Evolutionary conservation across 257 asterid species (phyloP).

Genomic region (Sherardia arvensis): DNA sequence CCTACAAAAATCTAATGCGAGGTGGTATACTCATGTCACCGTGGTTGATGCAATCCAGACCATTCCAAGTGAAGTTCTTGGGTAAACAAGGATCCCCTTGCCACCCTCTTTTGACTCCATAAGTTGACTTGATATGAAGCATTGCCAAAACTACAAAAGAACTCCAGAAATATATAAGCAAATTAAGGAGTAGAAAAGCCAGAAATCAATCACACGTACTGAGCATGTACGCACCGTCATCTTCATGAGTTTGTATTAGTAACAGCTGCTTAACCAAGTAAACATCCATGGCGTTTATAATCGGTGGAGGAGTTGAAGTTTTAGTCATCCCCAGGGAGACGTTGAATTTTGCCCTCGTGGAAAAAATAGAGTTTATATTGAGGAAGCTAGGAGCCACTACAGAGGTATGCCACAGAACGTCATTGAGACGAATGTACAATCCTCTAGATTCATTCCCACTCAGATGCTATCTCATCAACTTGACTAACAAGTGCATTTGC

Average conservation of each 20-base stretch:
- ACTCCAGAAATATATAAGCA: neutral
- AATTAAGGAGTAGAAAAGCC: neutral
- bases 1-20: conserved; percentile 26
- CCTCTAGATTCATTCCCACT: no score
- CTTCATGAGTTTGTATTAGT: conserved; percentile 22
- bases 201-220: neutral
- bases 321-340: conserved; percentile 1
- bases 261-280: conserved; percentile 14
- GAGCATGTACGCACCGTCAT: conserved; percentile 26
- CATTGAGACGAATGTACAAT: no score
- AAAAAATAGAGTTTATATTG: no score
- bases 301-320: conserved; percentile 18
- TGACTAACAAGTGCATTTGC: no score
- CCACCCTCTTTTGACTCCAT: conserved; percentile 28
- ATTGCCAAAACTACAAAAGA: conserved; percentile 22
- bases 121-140: conserved; percentile 15
- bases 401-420: no score
- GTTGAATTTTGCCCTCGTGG: neutral
- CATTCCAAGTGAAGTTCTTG: conserved; percentile 21
- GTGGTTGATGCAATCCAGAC: conserved; percentile 26
- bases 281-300: conserved; percentile 27
- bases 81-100: conserved; percentile 43
- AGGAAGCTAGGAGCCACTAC: no score
- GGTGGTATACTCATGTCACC: conserved; percentile 5
- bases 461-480: no score